phyloP scores from a whole-genome alignment of 352 stramenopile species.

The Phytophthora aleatoria region DNA sequence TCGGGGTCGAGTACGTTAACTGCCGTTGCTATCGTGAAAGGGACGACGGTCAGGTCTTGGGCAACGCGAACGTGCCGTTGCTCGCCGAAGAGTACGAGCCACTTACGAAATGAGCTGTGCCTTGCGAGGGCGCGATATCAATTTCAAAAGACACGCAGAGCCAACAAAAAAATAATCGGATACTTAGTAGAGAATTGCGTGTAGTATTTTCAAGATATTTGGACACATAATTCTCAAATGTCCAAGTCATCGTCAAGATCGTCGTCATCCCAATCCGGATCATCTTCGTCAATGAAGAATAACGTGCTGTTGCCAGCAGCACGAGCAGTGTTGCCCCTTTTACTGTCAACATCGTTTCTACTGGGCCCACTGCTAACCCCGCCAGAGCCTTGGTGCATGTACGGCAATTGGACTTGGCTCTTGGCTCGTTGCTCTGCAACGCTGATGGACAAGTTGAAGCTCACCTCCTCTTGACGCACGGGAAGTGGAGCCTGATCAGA shows the following conservation, averaged over 20 bases:
- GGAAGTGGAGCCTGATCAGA: slow-evolving; percentile 39
- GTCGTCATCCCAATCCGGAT: slow-evolving; percentile 76
- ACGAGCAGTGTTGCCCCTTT: neutral
- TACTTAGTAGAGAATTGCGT: neutral
- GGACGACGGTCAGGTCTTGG: slow-evolving; percentile 13
- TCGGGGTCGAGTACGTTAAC: slow-evolving; percentile 21
- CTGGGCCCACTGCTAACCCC: slow-evolving; percentile 4
- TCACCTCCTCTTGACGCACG: slow-evolving; percentile 62
- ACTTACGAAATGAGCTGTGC: neutral
- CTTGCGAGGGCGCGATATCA: too few relatives aligned
- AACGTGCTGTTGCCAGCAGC: slow-evolving; percentile 37
- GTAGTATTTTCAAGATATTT: slow-evolving; percentile 1
- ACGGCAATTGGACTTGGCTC: slow-evolving; percentile 67
- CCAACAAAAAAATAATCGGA: too few relatives aligned
- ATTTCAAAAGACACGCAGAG: neutral
- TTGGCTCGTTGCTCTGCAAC: slow-evolving; percentile 61
- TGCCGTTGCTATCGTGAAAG: slow-evolving; percentile 18
- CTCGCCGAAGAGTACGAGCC: slow-evolving; percentile 14
- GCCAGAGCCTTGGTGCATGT: slow-evolving; percentile 59
- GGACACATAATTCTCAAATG: slow-evolving; percentile 26
- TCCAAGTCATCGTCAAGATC: slow-evolving; percentile 66
- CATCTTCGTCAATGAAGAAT: slow-evolving; percentile 84
- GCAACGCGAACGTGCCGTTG: slow-evolving; percentile 23
- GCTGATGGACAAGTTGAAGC: slow-evolving; percentile 76
- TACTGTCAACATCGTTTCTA: neutral